Evolutionary conservation across 2,329 filamentous ascomycete species (phyloP), one percentile per base, ranked within the genome.

Genomic region (Colletotrichum limetticola): DNA sequence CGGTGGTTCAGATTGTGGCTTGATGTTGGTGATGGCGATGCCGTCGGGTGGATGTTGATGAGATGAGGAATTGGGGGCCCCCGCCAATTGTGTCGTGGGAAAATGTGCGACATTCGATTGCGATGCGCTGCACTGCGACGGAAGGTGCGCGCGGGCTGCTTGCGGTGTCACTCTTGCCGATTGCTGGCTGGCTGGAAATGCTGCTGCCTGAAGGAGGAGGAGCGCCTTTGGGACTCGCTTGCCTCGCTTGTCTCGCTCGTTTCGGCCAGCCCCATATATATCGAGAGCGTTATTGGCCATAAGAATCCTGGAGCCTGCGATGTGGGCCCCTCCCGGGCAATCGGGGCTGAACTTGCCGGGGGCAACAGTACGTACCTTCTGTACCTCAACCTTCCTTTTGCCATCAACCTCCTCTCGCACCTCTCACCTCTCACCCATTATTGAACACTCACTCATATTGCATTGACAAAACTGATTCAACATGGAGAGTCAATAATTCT

Each of bases 151-250:
- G 65, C 22, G 24, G 30, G 22, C 37, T 61, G 14, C 57, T 28
- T 30, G 24, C 60, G 24, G 26, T 26, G n/a, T 55, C 52, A 5
- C 37, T 42, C 37, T 16, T 42, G 37, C 37, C 37, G 37, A 42
- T 42, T 42, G 8, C 26, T 56, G 53, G 57, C 37, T 60, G 66
- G 56, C n/a, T 30, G 60, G 60, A 66, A 71, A 74, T 74, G 71
- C 71, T 74, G 71, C 63, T 74, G 71, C 71, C 71, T 74, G 71
- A 53, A 71, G 58, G 28, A 14, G 30, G 59, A 53, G 26, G 52
- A 57, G 32, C 53, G 66, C 59, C 55, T 53, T 37, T 24, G 68
- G n/a, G 11, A n/a, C 52, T 26, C 22, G 49, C n/a, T 66, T 55
- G 61, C 53, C 55, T 72, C 66, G 60, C 55, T 70, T 37, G 42